Conservation (phyloP, 1,284 basidiomycete species). For the Cutaneotrichosporon sp. region DNA sequence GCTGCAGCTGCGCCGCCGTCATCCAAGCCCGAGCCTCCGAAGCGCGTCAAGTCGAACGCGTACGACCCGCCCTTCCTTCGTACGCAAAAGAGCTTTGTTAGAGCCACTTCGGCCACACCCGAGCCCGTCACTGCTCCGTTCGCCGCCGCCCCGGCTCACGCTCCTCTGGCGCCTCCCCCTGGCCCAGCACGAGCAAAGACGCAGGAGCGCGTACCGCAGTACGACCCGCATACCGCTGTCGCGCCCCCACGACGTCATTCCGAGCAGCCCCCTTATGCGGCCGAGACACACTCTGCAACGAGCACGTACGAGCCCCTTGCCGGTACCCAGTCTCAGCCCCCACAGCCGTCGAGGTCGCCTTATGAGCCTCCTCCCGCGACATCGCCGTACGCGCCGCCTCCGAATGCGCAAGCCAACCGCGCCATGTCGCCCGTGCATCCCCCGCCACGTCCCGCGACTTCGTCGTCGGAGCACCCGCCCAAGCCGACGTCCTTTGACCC, state of each 20-base stretch:
- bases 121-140: background rate
- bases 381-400: background rate
- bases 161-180: constrained; percentile 22
- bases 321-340: too few species aligned
- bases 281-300: too few species aligned
- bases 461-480: constrained; percentile 12
- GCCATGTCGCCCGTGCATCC: constrained; percentile 2
- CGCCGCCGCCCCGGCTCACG: constrained; percentile 7
- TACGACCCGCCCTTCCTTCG: constrained; percentile 43
- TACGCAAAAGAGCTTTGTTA: constrained; percentile 34
- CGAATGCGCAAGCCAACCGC: background rate
- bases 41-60: constrained; percentile 38
- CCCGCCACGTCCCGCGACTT: constrained; percentile 9
- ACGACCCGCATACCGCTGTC: too few species aligned
- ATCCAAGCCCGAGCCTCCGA: constrained; percentile 24
- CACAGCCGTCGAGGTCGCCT: background rate
- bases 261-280: too few species aligned
- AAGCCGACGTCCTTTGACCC: constrained; percentile 28
- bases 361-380: background rate
- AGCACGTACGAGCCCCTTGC: too few species aligned
- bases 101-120: constrained; percentile 13
- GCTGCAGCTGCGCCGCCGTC: constrained; percentile 8
- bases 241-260: too few species aligned
- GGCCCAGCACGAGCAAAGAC: constrained; percentile 28
- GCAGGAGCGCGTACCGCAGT: background rate